These are phyloP conservation scores for Podospora bellae-mahoneyi DNA, from an alignment of 495 filamentous ascomycete species.

Conservation along the genomic window DNA sequence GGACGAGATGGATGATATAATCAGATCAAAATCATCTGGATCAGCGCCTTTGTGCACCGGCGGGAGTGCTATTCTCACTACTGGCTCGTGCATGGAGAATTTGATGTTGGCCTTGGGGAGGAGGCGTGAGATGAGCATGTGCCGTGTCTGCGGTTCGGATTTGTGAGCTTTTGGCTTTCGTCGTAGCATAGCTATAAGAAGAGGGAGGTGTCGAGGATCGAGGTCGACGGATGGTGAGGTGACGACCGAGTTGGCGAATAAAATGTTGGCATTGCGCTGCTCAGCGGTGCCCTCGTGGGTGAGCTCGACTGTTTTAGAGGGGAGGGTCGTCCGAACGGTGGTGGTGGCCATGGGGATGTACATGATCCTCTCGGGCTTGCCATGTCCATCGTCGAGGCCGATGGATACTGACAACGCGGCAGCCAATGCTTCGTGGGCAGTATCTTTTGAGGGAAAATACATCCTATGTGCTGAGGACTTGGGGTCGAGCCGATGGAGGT, in stretches of 20 bases:
- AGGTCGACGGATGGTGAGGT: constrained; percentile 94
- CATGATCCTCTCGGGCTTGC: constrained; percentile 78
- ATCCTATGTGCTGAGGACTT: constrained; percentile 95
- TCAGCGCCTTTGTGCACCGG: constrained; percentile 59
- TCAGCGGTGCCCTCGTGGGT: constrained; percentile 69
- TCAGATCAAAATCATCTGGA: constrained; percentile 79
- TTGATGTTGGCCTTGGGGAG: constrained; percentile 94
- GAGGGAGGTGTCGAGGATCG: constrained; percentile 88
- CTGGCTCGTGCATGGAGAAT: constrained; percentile 92
- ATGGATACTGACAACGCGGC: constrained; percentile 90
- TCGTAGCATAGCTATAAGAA: constrained; percentile 72
- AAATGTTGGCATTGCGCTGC: constrained; percentile 91
- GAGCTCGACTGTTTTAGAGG: constrained; percentile 86
- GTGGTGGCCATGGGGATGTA: constrained; percentile 98
- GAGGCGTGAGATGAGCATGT: constrained; percentile 80
- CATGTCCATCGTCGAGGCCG: constrained; percentile 82
- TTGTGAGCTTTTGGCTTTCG: constrained; percentile 52
- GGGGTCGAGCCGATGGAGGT: constrained; percentile 88
- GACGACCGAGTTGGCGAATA: constrained; percentile 92
- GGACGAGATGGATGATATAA: constrained; percentile 90
- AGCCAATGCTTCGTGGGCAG: constrained; percentile 91
- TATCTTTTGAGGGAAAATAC: constrained; percentile 93
- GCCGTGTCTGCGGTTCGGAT: constrained; percentile 43
- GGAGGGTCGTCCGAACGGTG: constrained; percentile 89
- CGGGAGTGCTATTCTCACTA: constrained; percentile 82